Conservation (phyloP, 495 filamentous ascomycete genomes). For the Aspergillus ostianus region DNA sequence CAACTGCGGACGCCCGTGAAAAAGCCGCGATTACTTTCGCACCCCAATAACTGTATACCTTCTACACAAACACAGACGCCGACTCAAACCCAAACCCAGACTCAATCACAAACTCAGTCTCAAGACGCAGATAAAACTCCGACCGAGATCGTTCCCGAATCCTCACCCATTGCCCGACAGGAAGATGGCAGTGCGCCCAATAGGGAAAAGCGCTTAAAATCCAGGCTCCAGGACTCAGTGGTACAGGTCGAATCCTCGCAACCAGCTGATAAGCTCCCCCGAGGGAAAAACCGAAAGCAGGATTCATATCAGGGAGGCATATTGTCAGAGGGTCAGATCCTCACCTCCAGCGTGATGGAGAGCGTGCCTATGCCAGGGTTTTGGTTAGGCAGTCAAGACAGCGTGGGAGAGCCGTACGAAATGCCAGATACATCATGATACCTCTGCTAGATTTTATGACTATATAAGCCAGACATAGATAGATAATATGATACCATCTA, state of each 20-base stretch:
- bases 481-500: neutral
- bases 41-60: neutral
- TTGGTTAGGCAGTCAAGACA: constrained; percentile 45
- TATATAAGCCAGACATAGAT: neutral
- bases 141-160: constrained; percentile 43
- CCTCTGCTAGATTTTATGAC: neutral
- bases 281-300: constrained; percentile 7
- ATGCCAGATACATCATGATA: constrained; percentile 21
- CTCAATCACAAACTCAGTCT: constrained; percentile 24
- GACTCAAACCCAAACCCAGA: neutral
- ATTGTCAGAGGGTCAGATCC: constrained; percentile 37
- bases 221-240: constrained; percentile 25
- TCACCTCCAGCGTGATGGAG: constrained; percentile 49
- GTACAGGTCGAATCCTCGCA: constrained; percentile 49
- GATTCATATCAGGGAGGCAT: constrained; percentile 21
- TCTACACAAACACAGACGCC: constrained; percentile 1
- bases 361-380: constrained; percentile 43
- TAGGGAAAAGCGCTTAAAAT: constrained; percentile 20
- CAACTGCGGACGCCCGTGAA: constrained; percentile 12
- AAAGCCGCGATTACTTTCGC: neutral
- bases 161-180: constrained; percentile 32
- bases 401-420: constrained; percentile 44
- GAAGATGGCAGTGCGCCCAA: constrained; percentile 13
- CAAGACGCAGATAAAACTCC: constrained; percentile 22
- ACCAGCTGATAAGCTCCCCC: constrained; percentile 31